These are phyloP conservation scores for Umbelopsis sp. DNA, from an alignment of 192 early-diverging fungal genomes.

Conservation along the genomic window DNA sequence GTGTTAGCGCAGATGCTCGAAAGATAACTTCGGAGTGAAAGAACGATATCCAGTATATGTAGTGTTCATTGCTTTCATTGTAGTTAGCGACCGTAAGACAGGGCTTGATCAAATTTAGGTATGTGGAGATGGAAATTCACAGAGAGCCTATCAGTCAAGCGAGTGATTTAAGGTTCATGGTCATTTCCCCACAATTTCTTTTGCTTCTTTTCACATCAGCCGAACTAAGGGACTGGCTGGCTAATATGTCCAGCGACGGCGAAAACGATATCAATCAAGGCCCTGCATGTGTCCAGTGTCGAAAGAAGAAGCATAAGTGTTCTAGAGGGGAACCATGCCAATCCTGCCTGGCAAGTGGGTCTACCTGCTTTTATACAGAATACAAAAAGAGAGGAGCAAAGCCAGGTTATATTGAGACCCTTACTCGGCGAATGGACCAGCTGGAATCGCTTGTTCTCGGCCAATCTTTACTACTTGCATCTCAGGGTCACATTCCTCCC, in stretches of 20 bases:
- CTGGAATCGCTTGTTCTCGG: slow-evolving; percentile 15
- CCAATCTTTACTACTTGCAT: slow-evolving; percentile 21
- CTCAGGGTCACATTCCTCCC: background rate
- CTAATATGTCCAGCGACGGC: slow-evolving; percentile 11
- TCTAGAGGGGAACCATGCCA: slow-evolving; percentile 18
- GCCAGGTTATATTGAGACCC: slow-evolving; percentile 15
- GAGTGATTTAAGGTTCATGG: too few species aligned
- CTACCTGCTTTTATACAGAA: slow-evolving; percentile 7
- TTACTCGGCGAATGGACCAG: slow-evolving; percentile 11
- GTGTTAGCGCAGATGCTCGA: too few species aligned
- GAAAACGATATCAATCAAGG: slow-evolving; percentile 16
- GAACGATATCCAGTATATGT: too few species aligned
- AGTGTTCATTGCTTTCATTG: too few species aligned
- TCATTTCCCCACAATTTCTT: too few species aligned
- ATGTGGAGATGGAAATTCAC: too few species aligned
- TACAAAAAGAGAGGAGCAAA: slow-evolving; percentile 6
- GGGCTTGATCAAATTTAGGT: too few species aligned
- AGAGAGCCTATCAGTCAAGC: too few species aligned
- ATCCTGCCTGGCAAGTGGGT: slow-evolving; percentile 15
- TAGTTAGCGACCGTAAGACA: too few species aligned
- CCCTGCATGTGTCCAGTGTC: slow-evolving; percentile 16
- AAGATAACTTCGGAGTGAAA: too few species aligned
- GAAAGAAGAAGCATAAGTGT: slow-evolving; percentile 19
- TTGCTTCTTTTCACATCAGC: too few species aligned
- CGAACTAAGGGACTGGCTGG: too few species aligned